These are phyloP conservation scores for Hyaloperonospora brassicae DNA, from an alignment of 352 stramenopile genomes.

Conservation along the genomic window DNA sequence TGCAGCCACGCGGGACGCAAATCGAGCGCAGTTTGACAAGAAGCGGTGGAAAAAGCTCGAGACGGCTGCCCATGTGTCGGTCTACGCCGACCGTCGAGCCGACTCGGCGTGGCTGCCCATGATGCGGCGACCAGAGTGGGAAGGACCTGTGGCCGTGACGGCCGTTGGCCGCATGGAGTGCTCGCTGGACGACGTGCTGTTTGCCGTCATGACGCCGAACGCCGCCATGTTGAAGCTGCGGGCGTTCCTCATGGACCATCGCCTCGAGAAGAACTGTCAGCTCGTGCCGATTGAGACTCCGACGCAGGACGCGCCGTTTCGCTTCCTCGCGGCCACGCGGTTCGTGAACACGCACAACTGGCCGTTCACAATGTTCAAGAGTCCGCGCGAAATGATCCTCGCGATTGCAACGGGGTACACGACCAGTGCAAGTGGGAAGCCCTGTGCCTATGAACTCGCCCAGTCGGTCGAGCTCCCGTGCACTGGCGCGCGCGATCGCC, in stretches of 20 bases:
- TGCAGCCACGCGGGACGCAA: constrained; percentile 4
- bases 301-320: constrained; percentile 11
- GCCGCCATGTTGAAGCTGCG: constrained; percentile 12
- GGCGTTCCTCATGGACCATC: constrained; percentile 22
- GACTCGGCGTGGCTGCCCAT: constrained; percentile 19
- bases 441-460: constrained; percentile 19
- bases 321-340: constrained; percentile 14
- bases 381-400: constrained; percentile 19
- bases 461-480: constrained; percentile 15
- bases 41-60: constrained; percentile 26
- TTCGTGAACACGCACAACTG: constrained; percentile 20
- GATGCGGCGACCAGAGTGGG: constrained; percentile 18
- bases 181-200: constrained; percentile 23
- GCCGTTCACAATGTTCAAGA: constrained; percentile 22
- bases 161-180: constrained; percentile 17
- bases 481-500: neutral
- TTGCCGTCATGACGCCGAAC: constrained; percentile 16
- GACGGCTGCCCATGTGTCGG: constrained; percentile 17
- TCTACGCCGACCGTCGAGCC: constrained; percentile 19
- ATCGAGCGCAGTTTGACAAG: constrained; percentile 13
- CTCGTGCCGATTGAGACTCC: constrained; percentile 12
- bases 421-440: constrained; percentile 9
- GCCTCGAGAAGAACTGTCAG: constrained; percentile 17
- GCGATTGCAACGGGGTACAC: constrained; percentile 13
- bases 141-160: constrained; percentile 16